A percentile compares a stretch with the other conserved stretches of the same genome.
Evolutionary conservation across 352 stramenopile genomes (phyloP).

Genomic region (Achlya hypogyna): DNA sequence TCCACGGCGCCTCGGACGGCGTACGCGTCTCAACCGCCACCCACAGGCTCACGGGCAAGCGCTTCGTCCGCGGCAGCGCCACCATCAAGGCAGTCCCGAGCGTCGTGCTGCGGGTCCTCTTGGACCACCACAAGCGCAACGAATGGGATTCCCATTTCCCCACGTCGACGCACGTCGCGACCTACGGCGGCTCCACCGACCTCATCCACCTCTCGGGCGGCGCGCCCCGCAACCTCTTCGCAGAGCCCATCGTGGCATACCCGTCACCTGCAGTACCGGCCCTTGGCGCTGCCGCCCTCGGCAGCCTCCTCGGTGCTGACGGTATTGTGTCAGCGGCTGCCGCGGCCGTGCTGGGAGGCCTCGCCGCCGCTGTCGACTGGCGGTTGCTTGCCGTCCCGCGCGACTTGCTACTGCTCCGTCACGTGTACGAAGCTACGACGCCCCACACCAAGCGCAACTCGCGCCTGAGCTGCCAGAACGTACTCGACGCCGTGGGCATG

Average conservation of each 20-base stretch:
- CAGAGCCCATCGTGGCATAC: conserved; percentile 40
- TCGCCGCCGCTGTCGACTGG: conserved; percentile 31
- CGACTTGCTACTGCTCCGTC: conserved; percentile 62
- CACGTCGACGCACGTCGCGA: conserved; percentile 44
- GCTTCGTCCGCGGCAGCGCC: conserved; percentile 53
- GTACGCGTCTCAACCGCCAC: conserved; percentile 53
- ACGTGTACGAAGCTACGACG: conserved; percentile 54
- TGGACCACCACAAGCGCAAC: conserved; percentile 54
- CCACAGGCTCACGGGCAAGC: conserved; percentile 28
- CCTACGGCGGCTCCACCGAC: conserved; percentile 65
- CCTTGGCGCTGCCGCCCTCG: conserved; percentile 37
- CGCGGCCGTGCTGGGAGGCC: conserved; percentile 34
- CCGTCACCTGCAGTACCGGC: conserved; percentile 32
- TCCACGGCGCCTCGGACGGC: conserved; percentile 38
- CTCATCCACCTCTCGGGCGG: conserved; percentile 57
- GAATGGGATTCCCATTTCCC: conserved; percentile 77
- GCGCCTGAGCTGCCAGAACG: conserved; percentile 31
- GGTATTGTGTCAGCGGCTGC: conserved; percentile 33
- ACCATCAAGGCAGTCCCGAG: conserved; percentile 56
- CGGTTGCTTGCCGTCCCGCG: conserved; percentile 40
- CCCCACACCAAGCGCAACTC: conserved; percentile 33
- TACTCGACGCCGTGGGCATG: conserved; percentile 28
- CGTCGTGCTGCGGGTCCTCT: conserved; percentile 48
- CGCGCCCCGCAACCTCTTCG: conserved; percentile 27
- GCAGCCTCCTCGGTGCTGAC: neutral